Base-by-base conservation (phyloP, 2,329 filamentous ascomycete species). In the Penicillium sp. region DNA sequence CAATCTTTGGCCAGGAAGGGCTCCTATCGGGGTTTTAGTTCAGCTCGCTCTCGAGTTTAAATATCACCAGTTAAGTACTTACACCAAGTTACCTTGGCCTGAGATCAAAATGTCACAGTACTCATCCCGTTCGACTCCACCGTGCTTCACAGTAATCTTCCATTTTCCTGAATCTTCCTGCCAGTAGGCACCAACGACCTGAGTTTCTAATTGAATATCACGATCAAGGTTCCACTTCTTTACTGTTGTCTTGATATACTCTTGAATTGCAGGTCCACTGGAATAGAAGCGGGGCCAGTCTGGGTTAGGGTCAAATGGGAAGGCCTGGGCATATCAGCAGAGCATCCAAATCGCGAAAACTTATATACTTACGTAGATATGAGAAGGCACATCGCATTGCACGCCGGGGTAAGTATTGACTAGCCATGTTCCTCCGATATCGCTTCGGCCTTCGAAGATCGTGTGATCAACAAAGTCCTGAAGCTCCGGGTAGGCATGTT, bases 381-480 rank as follows among this genome's bases (percentile, higher is more conserved):
- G 63, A 55, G 72, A 50, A 53, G 68, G 68, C 9, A 72, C 69
- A 57, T 74, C 72, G 54, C 69, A 67, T 40, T 63, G 59, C 5
- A 64, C 61, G 2, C 65, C 65, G 0, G 65, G 65, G 34, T 67
- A 67, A 4, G 54, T 57, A 44, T 65, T 65, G 13, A 62, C 60
- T 9, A 65, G 52, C 60, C 62, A 65, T 11, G 62, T 65, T n/a
- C 61, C 63, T 25, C 67, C 60, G 13, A 66, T 47, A 21, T 65
- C 64, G 13, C 49, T 73, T 69, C 58, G 75, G 72, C 52, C 56
- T 61, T 81, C 78, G 53, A 78, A 80, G 50, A 81, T 76, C 0
- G 71, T 67, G 45, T 75, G 68, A 5, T 74, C 71, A 31, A 77
- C 65, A 19, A 68, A 63, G 21, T 71, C 67, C 13, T 71, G 61